Percentiles rank a stretch among this genome's conserved stretches.
Evolutionary conservation across 2,329 filamentous ascomycete species (phyloP).

Genomic region (Aphanoascus verrucosus): DNA sequence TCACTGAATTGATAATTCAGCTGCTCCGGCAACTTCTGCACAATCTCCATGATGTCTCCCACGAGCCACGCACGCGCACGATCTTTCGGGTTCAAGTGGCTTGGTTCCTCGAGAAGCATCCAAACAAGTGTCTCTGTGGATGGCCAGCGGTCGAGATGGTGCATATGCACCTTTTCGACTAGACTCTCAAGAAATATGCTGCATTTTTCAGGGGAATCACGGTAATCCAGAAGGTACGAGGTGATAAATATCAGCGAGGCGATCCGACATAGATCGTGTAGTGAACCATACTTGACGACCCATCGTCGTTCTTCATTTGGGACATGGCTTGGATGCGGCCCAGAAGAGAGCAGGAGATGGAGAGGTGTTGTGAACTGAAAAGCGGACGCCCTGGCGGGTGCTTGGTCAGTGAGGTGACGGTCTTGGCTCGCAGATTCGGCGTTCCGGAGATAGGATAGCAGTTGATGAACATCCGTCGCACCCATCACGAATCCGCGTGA

Average conservation of each 20-base stretch:
- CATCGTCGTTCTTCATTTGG: constrained; percentile 29
- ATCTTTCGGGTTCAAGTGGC: constrained; percentile 27
- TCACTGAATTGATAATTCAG: constrained; percentile 34
- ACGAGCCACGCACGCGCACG: constrained; percentile 30
- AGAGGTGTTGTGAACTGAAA: constrained; percentile 32
- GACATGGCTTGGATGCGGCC: constrained; percentile 31
- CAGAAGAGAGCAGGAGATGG: constrained; percentile 33
- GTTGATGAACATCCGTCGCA: constrained; percentile 20
- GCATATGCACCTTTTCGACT: constrained; percentile 20
- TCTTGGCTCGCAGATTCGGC: constrained; percentile 28
- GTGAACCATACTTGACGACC: constrained; percentile 26
- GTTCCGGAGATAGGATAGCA: constrained; percentile 28
- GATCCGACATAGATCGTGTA: constrained; percentile 29
- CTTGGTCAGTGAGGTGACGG: constrained; percentile 18
- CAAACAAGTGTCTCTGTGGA: constrained; percentile 33
- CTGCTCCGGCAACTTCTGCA: constrained; percentile 28
- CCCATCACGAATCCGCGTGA: constrained; percentile 15
- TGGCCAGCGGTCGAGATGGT: constrained; percentile 27
- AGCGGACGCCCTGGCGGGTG: constrained; percentile 15
- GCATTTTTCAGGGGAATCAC: constrained; percentile 24
- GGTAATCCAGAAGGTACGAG: constrained; percentile 28
- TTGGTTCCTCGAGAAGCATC: constrained; percentile 29
- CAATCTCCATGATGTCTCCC: constrained; percentile 27
- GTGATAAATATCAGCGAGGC: constrained; percentile 33
- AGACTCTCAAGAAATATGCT: constrained; percentile 27